Percentiles rank a stretch among this genome's conserved stretches.
phyloP scores from a whole-genome alignment of 2,329 filamentous ascomycete genomes.

The Purpureocillium lavendulum region DNA sequence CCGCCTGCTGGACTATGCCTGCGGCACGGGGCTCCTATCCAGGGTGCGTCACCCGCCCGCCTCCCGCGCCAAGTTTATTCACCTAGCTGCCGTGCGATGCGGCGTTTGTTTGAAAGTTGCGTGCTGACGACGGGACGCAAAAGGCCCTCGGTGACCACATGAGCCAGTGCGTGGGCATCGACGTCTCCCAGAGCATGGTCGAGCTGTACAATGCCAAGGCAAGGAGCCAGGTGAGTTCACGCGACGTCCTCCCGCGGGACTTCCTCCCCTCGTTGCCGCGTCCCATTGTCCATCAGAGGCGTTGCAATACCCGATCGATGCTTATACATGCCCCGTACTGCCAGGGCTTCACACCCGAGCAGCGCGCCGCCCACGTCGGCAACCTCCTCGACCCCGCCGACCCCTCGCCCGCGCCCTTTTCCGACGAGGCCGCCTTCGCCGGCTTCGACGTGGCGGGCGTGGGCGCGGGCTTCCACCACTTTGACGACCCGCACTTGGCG shows the following conservation, averaged over 20 bases:
- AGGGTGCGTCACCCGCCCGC: conserved; percentile 47
- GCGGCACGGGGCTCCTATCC: conserved; percentile 60
- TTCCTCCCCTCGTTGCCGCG: too few relatives aligned
- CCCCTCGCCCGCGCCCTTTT: conserved; percentile 44
- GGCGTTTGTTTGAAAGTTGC: too few relatives aligned
- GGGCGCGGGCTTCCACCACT: conserved; percentile 59
- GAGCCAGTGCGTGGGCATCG: conserved; percentile 57
- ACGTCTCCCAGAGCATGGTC: conserved; percentile 66
- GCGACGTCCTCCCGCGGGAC: too few relatives aligned
- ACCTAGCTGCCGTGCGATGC: too few relatives aligned
- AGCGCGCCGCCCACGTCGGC: conserved; percentile 49
- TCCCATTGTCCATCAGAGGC: too few relatives aligned
- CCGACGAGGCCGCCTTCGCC: conserved; percentile 54
- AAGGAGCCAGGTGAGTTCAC: conserved; percentile 36
- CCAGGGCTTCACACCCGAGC: conserved; percentile 38
- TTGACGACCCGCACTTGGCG: conserved; percentile 54
- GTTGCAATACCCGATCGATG: too few relatives aligned
- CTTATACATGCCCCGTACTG: too few relatives aligned
- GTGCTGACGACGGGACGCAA: neutral
- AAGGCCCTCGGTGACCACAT: conserved; percentile 15
- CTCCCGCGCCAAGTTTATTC: too few relatives aligned
- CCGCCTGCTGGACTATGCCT: conserved; percentile 68
- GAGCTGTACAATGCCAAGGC: conserved; percentile 55
- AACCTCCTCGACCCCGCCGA: conserved; percentile 43
- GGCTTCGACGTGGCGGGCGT: conserved; percentile 62